phyloP scores from a whole-genome alignment of 768 basidiomycete species.

The Trametes gibbosa region DNA sequence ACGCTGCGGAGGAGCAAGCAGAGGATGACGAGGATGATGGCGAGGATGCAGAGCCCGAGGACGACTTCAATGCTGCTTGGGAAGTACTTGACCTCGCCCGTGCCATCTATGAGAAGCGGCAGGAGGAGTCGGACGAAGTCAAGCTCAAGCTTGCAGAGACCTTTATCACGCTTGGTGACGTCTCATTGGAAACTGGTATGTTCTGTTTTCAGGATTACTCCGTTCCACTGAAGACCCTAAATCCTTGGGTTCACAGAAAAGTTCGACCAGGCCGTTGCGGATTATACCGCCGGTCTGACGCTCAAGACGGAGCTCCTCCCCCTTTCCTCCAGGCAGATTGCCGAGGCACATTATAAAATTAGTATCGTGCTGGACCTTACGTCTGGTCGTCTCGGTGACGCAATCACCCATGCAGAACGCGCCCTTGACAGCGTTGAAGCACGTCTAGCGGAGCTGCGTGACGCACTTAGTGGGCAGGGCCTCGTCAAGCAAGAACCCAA shows the following conservation, averaged over 20 bases:
- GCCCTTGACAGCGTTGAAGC: slow-evolving; percentile 77
- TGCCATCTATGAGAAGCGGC: slow-evolving; percentile 74
- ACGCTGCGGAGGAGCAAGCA: slow-evolving; percentile 37
- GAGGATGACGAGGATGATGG: slow-evolving; percentile 54
- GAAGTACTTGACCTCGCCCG: slow-evolving; percentile 94
- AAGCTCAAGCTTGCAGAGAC: slow-evolving; percentile 88
- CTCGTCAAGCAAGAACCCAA: slow-evolving; percentile 33
- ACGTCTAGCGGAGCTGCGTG: slow-evolving; percentile 60
- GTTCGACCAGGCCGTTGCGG: slow-evolving; percentile 90
- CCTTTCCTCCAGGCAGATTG: slow-evolving; percentile 87
- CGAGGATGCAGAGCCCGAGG: slow-evolving; percentile 82
- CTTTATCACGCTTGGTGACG: slow-evolving; percentile 88
- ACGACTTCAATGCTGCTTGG: slow-evolving; percentile 98
- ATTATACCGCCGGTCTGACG: slow-evolving; percentile 75
- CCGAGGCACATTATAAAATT: slow-evolving; percentile 92
- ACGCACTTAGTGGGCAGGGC: slow-evolving; percentile 38
- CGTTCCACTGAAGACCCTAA: background rate
- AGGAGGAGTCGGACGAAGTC: slow-evolving; percentile 54
- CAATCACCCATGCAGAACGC: slow-evolving; percentile 76
- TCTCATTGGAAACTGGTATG: slow-evolving; percentile 94
- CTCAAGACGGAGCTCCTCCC: slow-evolving; percentile 77
- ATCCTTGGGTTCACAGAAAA: slow-evolving; percentile 58
- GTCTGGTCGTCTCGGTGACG: slow-evolving; percentile 76
- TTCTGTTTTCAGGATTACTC: background rate
- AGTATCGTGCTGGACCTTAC: slow-evolving; percentile 93